A percentile compares a stretch with the other conserved stretches of the same genome.
Evolutionary conservation across 2,329 filamentous ascomycete species (phyloP).

Genomic region (Aspergillus cejpii): DNA sequence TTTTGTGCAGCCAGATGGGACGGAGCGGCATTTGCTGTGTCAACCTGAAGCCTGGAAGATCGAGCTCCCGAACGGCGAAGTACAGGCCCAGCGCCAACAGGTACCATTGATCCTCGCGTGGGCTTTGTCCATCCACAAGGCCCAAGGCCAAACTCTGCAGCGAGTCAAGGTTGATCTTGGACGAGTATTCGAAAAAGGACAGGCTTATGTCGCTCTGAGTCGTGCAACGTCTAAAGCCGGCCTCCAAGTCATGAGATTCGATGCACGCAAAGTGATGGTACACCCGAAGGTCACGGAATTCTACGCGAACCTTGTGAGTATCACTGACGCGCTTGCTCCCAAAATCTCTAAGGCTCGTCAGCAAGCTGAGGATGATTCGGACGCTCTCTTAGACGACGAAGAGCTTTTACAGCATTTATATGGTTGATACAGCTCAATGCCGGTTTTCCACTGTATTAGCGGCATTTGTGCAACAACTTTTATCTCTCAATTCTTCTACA

Average conservation of each 20-base stretch:
- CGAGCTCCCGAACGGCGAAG: constrained; percentile 88
- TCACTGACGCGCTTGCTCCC: constrained; percentile 48
- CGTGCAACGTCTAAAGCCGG: constrained; percentile 83
- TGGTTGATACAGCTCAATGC: constrained; percentile 1
- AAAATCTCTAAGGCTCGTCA: constrained; percentile 24
- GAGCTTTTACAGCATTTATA: constrained; percentile 14
- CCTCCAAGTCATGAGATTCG: constrained; percentile 80
- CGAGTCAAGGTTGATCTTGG: constrained; percentile 91
- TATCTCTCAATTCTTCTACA: neutral
- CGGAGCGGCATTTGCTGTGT: constrained; percentile 68
- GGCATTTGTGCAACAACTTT: neutral
- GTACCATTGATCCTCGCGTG: constrained; percentile 88
- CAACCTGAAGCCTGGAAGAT: constrained; percentile 91
- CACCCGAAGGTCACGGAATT: constrained; percentile 81
- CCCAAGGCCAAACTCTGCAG: constrained; percentile 89
- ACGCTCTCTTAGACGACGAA: constrained; percentile 46
- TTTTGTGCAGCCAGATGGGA: constrained; percentile 74
- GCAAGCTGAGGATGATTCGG: constrained; percentile 26
- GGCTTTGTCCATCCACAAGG: constrained; percentile 97
- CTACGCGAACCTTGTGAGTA: constrained; percentile 73
- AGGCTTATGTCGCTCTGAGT: constrained; percentile 93
- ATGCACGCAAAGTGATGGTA: constrained; percentile 87
- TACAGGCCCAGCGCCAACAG: constrained; percentile 79
- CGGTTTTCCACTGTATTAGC: neutral
- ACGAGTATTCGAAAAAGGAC: constrained; percentile 90